Evolutionary conservation across 495 filamentous ascomycete species (phyloP).

Genomic region (Pyrenopolyporus hunteri): DNA sequence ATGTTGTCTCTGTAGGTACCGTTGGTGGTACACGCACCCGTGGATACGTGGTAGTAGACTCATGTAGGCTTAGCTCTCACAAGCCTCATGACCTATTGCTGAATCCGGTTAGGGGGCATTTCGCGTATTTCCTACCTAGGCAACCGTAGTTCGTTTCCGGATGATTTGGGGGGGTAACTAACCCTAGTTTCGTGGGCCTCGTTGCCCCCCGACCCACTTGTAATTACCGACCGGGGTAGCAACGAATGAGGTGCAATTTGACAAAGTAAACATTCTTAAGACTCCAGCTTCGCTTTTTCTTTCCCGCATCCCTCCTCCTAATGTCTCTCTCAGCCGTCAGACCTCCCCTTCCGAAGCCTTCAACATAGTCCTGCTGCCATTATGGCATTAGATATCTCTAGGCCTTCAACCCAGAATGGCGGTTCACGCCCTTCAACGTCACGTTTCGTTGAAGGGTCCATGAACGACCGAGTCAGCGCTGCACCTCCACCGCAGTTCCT

Average conservation of each 20-base stretch:
- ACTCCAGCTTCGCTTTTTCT: constrained; percentile 2
- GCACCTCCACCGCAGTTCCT: constrained; percentile 69
- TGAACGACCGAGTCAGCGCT: constrained; percentile 76
- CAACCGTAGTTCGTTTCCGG: too few relatives aligned
- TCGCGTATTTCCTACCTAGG: too few relatives aligned
- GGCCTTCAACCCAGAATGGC: constrained; percentile 42
- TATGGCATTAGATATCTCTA: constrained; percentile 34
- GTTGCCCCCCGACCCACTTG: constrained; percentile 34
- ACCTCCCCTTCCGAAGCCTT: constrained; percentile 18
- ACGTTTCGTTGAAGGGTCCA: constrained; percentile 73
- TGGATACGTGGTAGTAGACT: too few relatives aligned
- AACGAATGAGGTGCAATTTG: constrained; percentile 1
- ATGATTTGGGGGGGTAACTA: constrained; percentile 2
- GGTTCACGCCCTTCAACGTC: constrained; percentile 53
- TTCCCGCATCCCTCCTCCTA: not conserved
- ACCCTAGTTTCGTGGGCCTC: not conserved
- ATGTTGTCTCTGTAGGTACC: too few relatives aligned
- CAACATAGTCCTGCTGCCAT: constrained; percentile 12
- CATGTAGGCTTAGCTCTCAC: too few relatives aligned
- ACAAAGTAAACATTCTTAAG: constrained; percentile 21
- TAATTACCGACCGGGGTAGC: constrained; percentile 24
- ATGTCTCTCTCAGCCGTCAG: not conserved
- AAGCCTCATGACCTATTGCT: too few relatives aligned
- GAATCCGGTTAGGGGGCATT: too few relatives aligned
- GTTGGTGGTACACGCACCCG: too few relatives aligned